Conservation (phyloP, 306 rosid genomes). For the Dryas alaskensis region DNA sequence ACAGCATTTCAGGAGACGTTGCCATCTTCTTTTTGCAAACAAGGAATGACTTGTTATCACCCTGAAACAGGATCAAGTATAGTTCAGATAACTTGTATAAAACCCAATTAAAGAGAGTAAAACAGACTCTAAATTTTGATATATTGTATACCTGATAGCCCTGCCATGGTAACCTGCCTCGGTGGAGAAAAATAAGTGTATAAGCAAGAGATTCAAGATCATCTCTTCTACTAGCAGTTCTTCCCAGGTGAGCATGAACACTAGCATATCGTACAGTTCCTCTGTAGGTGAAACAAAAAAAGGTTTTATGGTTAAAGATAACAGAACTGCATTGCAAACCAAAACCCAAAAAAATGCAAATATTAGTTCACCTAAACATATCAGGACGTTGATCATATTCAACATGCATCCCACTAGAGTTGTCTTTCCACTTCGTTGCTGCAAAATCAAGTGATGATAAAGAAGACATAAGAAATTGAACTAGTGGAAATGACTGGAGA, state of each 20-base stretch:
- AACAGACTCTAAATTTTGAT: constrained; percentile 18
- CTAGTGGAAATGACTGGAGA: constrained; percentile 19
- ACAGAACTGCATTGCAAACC: neutral
- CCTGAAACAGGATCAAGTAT: constrained; percentile 31
- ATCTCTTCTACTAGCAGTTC: constrained; percentile 97
- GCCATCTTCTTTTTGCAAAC: constrained; percentile 83
- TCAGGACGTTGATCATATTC: constrained; percentile 97
- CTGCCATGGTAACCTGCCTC: constrained; percentile 94
- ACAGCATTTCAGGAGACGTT: constrained; percentile 88
- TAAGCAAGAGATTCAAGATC: constrained; percentile 96
- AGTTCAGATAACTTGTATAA: neutral
- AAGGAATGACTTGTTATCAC: constrained; percentile 88
- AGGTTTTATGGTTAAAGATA: constrained; percentile 8
- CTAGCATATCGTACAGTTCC: constrained; percentile 98
- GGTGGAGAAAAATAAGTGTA: constrained; percentile 83
- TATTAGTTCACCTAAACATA: constrained; percentile 67
- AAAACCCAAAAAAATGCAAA: neutral
- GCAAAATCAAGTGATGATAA: constrained; percentile 25
- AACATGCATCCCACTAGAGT: constrained; percentile 73
- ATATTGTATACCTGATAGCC: constrained; percentile 68
- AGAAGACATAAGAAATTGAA: constrained; percentile 9
- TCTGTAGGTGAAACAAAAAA: constrained; percentile 34
- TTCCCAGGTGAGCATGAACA: constrained; percentile 94
- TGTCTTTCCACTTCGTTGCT: constrained; percentile 94
- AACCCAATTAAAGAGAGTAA: constrained; percentile 6